phyloP scores from a whole-genome alignment of 163 green algal genomes.

The Scenedesmus sp. region DNA sequence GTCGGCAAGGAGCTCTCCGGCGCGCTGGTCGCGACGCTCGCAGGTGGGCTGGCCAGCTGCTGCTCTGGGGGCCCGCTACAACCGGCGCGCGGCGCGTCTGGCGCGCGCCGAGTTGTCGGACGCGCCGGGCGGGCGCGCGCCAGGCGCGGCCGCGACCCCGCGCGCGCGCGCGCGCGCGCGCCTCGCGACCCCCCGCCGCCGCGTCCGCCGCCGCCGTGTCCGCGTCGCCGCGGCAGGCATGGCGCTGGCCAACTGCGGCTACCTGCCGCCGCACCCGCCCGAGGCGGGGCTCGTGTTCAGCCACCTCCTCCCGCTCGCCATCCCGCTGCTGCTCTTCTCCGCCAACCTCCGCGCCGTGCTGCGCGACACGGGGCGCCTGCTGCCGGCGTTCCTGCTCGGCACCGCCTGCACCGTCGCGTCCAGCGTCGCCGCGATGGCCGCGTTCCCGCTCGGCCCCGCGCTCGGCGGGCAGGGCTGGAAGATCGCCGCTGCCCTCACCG shows the following conservation, averaged over 20 bases:
- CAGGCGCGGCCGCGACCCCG: too few relatives aligned
- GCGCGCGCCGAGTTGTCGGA: too few relatives aligned
- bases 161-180: background rate
- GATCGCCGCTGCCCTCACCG: slow-evolving; percentile 81
- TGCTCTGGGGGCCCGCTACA: too few relatives aligned
- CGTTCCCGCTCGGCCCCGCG: slow-evolving; percentile 68
- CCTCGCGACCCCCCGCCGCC: background rate
- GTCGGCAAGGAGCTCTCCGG: slow-evolving; percentile 75
- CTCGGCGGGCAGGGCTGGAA: slow-evolving; percentile 86
- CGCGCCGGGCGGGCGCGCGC: too few relatives aligned
- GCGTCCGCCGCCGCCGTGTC: too few relatives aligned
- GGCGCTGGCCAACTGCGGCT: slow-evolving; percentile 73
- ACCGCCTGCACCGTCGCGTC: slow-evolving; percentile 68
- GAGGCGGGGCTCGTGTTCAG: slow-evolving; percentile 84
- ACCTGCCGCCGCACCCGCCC: slow-evolving; percentile 70
- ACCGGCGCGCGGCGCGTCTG: too few relatives aligned
- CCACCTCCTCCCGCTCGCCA: slow-evolving; percentile 90
- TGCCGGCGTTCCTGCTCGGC: slow-evolving; percentile 83
- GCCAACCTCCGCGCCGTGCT: slow-evolving; percentile 84
- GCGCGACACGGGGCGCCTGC: slow-evolving; percentile 74
- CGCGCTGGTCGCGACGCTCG: slow-evolving; percentile 79
- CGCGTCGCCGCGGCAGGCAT: too few relatives aligned
- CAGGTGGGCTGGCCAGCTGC: slow-evolving; percentile 20
- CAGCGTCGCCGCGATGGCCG: slow-evolving; percentile 67
- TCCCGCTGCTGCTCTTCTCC: slow-evolving; percentile 90